Base-by-base conservation (phyloP, 2,329 filamentous ascomycete species). In the Bipolaris oryzae region DNA sequence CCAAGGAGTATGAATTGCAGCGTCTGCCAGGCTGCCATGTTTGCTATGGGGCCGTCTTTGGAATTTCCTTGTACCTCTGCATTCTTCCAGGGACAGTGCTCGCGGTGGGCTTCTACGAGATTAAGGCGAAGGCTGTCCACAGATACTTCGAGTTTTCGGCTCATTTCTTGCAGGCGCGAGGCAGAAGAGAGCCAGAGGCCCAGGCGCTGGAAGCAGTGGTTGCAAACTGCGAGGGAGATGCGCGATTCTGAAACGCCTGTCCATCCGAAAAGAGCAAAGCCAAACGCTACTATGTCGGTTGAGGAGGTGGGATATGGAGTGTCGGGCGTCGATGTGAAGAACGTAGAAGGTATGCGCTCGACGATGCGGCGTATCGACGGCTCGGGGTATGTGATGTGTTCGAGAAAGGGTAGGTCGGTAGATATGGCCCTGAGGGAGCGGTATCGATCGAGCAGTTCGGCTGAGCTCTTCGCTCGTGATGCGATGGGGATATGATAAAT, bases 181-280 rank as follows among this genome's bases (percentile, higher is more conserved):
- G 68, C 66, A 0, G 65, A 63, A 74, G 96, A 98, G 81, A 99
- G 89, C 95, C 95, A 99, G 2, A 99, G 82, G 0, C 95, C 95
- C 0, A 98, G 81, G 1, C 93, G 87, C 57, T 95, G 87, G 70
- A 96, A 90, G 73, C 95, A 99, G 18, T 91, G 90, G 56, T 89
- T 84, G 75, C 95, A 99, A 4, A 87, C 87, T 5, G 90, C 88
- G 15, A 94, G 85, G 58, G 91, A 89, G 38, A 88, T 86, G 20
- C 89, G 85, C 1, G 86, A 78, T 53, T 71, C 87, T 75, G 68
- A 87, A 77, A 71, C 82, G 77, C 78, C 80, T n/a, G 72, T 71
- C 80, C 81, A 83, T 57, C 81, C 80, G 57, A 79, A 80, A 18
- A 82, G 66, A 3, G 80, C 73, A 31, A 76, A 71, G 16, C 67